Conservation (phyloP, 2,329 filamentous ascomycete species). For the Pyrenophora teres region DNA sequence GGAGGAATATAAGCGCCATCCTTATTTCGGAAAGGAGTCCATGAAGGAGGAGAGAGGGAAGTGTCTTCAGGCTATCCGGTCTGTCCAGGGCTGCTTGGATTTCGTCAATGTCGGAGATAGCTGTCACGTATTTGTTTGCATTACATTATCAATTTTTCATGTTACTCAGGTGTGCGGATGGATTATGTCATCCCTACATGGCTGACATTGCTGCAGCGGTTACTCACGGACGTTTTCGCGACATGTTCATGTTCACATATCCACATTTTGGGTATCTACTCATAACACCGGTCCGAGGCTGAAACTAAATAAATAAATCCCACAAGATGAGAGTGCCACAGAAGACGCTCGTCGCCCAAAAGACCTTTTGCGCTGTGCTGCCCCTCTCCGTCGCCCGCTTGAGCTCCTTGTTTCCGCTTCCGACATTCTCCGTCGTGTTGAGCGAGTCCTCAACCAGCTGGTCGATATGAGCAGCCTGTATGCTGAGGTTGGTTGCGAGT, state of each 20-base stretch:
- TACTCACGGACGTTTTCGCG: conserved; percentile 8
- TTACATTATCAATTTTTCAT: no score
- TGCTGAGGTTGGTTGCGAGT: conserved; percentile 81
- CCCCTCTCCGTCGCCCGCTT: conserved; percentile 72
- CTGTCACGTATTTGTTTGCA: no score
- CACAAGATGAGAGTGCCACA: conserved; percentile 54
- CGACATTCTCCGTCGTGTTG: conserved; percentile 82
- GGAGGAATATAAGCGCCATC: no score
- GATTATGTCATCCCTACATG: conserved; percentile 15
- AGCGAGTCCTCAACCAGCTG: conserved; percentile 84
- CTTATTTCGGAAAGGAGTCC: no score
- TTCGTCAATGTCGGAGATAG: no score
- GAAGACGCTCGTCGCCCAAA: conserved; percentile 53
- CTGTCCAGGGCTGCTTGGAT: no score
- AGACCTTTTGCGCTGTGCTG: conserved; percentile 57
- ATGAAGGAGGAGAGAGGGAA: no score
- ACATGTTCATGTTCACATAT: conserved; percentile 5
- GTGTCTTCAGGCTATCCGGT: no score
- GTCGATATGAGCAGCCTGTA: conserved; percentile 86
- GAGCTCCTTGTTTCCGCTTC: conserved; percentile 86
- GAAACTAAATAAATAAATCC: conserved; percentile 54
- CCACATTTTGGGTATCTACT: conserved; percentile 18
- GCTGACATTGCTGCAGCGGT: conserved; percentile 22
- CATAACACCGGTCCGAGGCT: not conserved
- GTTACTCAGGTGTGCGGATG: not conserved